These are phyloP conservation scores for Coniochaeta sp. DNA, from an alignment of 2,329 filamentous ascomycete genomes.

Conservation along the genomic window DNA sequence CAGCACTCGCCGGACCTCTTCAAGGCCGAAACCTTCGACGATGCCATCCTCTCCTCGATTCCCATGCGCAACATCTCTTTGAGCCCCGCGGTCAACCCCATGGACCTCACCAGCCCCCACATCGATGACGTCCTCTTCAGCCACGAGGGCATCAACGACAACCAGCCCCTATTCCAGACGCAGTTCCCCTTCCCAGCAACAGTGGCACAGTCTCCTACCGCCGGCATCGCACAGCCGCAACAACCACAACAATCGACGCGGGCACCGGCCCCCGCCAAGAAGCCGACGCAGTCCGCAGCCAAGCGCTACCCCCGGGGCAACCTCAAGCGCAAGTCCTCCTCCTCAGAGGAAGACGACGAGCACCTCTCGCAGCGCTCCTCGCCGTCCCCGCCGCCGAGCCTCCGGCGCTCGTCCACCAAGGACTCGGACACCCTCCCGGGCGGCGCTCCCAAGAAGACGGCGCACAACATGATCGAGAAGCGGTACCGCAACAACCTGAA, in stretches of 20 bases:
- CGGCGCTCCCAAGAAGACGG: slow-evolving; percentile 61
- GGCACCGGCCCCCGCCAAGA: neutral
- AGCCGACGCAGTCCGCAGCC: neutral
- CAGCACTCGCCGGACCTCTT: slow-evolving; percentile 21
- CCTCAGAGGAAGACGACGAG: slow-evolving; percentile 10
- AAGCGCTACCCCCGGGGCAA: slow-evolving; percentile 18
- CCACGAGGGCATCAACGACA: slow-evolving; percentile 16
- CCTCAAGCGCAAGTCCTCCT: slow-evolving; percentile 24
- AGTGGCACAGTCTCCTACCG: slow-evolving; percentile 5
- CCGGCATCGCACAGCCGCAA: slow-evolving; percentile 5
- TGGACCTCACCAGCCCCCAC: slow-evolving; percentile 18
- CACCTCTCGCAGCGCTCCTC: slow-evolving; percentile 13
- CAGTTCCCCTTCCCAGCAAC: slow-evolving; percentile 7
- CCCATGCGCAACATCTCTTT: slow-evolving; percentile 13
- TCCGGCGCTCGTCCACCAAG: slow-evolving; percentile 1
- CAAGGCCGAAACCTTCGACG: slow-evolving; percentile 23
- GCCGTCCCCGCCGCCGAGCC: slow-evolving; percentile 10
- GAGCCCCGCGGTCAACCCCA: slow-evolving; percentile 27
- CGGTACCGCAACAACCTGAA: slow-evolving; percentile 78
- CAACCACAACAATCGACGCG: neutral
- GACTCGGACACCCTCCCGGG: slow-evolving; percentile 3
- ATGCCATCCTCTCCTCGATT: slow-evolving; percentile 18
- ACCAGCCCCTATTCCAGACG: slow-evolving; percentile 18
- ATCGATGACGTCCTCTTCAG: slow-evolving; percentile 15
- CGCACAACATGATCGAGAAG: slow-evolving; percentile 83